phyloP scores from a whole-genome alignment of 106 monocot species.

The Phalaenopsis equestris region DNA sequence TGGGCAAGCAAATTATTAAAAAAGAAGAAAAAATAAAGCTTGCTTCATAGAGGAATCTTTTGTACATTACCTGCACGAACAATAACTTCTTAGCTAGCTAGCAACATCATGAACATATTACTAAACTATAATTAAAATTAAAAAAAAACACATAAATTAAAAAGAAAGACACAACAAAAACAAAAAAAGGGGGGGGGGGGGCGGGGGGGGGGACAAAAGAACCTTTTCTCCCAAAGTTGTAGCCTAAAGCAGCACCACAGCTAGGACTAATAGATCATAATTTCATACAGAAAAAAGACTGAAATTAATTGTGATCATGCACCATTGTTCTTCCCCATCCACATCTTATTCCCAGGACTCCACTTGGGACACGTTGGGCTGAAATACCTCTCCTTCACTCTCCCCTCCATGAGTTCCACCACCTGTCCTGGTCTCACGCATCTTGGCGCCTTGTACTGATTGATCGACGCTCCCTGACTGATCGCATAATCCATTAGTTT shows the following conservation, averaged over 20 bases:
- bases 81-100: neutral
- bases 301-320: neutral
- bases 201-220: neutral
- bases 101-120: neutral
- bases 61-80: too few relatives aligned
- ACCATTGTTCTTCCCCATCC: conserved; percentile 20
- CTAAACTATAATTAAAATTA: neutral
- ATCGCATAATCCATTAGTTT: conserved; percentile 79
- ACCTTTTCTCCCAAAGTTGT: too few relatives aligned
- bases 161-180: neutral
- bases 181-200: too few relatives aligned
- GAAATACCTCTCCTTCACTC: conserved; percentile 41
- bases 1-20: too few relatives aligned
- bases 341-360: conserved; percentile 48
- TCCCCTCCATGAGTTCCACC: conserved; percentile 52
- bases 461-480: conserved; percentile 66
- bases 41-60: too few relatives aligned
- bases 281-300: neutral
- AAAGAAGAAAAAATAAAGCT: too few relatives aligned
- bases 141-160: neutral
- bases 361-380: conserved; percentile 81
- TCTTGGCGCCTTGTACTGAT: conserved; percentile 90
- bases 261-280: neutral
- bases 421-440: conserved; percentile 44
- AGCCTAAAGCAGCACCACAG: neutral